Percentiles rank a stretch among this genome's conserved stretches.
Evolutionary conservation across 345 rosid species (phyloP).

Genomic region (Eucalyptus pumila): DNA sequence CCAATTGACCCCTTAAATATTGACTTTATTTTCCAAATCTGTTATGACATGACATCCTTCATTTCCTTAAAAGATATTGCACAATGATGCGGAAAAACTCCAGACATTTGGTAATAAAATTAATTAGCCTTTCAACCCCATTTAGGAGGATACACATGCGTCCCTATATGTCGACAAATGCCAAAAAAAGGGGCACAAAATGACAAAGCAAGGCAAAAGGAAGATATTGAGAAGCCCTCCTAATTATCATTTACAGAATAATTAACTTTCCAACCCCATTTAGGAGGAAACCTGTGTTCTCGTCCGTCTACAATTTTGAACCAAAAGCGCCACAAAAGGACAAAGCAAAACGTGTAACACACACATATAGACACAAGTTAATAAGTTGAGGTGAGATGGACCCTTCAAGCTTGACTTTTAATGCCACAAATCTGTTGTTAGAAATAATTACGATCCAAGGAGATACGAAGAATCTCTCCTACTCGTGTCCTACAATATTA

Average conservation of each 20-base stretch:
- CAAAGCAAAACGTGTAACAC: not conserved
- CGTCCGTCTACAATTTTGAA: not conserved
- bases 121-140: not conserved
- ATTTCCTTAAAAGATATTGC: not conserved
- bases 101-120: not conserved
- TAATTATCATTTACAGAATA: too few relatives aligned
- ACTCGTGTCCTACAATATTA: rapidly evolving
- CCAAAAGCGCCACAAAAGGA: not conserved
- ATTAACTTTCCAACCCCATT: not conserved
- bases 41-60: not conserved
- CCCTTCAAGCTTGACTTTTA: not conserved
- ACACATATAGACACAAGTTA: not conserved
- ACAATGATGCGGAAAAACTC: not conserved
- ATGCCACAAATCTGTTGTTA: not conserved
- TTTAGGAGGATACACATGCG: not conserved
- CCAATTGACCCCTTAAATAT: too few relatives aligned
- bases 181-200: not conserved
- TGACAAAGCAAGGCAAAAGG: not conserved
- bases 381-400: not conserved
- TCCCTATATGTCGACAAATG: not conserved
- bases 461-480: not conserved
- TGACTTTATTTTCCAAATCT: not conserved
- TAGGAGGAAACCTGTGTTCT: not conserved
- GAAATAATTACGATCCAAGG: not conserved
- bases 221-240: too few relatives aligned